A percentile compares a stretch with the other conserved stretches of the same genome.
Conservation (phyloP, 176 grass and related monocot genomes). For the Rhipidocladum racemiflorum region DNA sequence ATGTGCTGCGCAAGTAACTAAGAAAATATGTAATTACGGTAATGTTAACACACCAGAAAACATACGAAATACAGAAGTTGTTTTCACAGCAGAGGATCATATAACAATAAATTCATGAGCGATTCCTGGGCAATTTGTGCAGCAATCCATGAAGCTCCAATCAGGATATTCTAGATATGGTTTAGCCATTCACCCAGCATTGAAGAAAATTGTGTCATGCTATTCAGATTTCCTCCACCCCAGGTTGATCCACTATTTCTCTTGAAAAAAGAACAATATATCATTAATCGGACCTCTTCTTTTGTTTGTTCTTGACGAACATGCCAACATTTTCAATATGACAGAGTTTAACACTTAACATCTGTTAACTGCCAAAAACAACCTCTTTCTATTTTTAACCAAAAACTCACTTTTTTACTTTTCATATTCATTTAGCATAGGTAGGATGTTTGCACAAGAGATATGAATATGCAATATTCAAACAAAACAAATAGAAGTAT, state of each 20-base stretch:
- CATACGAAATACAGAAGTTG: no score
- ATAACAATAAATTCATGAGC: no score
- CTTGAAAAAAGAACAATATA: constrained; percentile 29
- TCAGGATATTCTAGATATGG: constrained; percentile 88
- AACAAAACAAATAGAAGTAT: neutral
- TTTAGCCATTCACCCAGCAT: constrained; percentile 88
- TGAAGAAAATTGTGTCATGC: constrained; percentile 93
- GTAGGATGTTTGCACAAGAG: neutral
- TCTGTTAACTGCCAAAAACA: neutral
- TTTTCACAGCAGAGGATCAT: no score
- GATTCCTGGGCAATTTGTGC: constrained; percentile 74
- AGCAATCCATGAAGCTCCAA: constrained; percentile 98
- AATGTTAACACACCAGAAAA: no score
- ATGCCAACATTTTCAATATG: constrained; percentile 4
- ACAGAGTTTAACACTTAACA: neutral
- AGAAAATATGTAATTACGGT: no score
- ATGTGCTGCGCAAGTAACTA: no score
- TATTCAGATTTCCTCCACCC: constrained; percentile 94
- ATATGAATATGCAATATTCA: neutral
- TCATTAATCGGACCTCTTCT: neutral
- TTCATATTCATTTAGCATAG: neutral
- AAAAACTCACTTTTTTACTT: neutral
- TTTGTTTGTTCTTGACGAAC: neutral
- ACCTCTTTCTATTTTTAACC: neutral
- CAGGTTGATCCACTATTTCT: constrained; percentile 91